phyloP scores from a whole-genome alignment of 2,329 filamentous ascomycete species.

The Pseudogymnoascus sp. region DNA sequence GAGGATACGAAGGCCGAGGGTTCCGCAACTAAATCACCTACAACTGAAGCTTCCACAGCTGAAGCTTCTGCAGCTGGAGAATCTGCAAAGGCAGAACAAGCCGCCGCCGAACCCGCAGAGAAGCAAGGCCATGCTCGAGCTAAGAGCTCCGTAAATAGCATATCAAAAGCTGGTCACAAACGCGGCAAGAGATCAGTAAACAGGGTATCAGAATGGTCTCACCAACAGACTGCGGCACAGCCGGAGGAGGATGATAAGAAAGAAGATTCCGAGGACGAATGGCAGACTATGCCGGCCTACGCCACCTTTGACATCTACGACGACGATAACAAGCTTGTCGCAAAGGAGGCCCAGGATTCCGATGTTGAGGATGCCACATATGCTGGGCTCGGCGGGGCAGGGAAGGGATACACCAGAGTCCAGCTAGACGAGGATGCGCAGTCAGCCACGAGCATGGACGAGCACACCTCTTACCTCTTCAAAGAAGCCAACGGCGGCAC shows the following conservation, averaged over 20 bases:
- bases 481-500: conserved; percentile 57
- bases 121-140: conserved; percentile 11
- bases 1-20: neutral
- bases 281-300: conserved; percentile 92
- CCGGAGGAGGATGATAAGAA: conserved; percentile 43
- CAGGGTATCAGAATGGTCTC: conserved; percentile 72
- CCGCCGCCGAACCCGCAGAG: neutral
- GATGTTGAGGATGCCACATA: conserved; percentile 65
- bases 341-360: conserved; percentile 63
- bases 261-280: conserved; percentile 57
- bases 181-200: conserved; percentile 9
- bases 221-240: conserved; percentile 60
- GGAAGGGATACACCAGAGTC: conserved; percentile 93
- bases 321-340: conserved; percentile 80
- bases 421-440: conserved; percentile 89
- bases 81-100: neutral
- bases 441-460: conserved; percentile 91
- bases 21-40: neutral
- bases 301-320: conserved; percentile 94
- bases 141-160: conserved; percentile 9
- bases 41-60: neutral
- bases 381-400: conserved; percentile 72
- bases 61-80: neutral
- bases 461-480: conserved; percentile 94
- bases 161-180: conserved; percentile 9